phyloP scores from a whole-genome alignment of 2,329 filamentous ascomycete genomes.

The Colletotrichum horii region DNA sequence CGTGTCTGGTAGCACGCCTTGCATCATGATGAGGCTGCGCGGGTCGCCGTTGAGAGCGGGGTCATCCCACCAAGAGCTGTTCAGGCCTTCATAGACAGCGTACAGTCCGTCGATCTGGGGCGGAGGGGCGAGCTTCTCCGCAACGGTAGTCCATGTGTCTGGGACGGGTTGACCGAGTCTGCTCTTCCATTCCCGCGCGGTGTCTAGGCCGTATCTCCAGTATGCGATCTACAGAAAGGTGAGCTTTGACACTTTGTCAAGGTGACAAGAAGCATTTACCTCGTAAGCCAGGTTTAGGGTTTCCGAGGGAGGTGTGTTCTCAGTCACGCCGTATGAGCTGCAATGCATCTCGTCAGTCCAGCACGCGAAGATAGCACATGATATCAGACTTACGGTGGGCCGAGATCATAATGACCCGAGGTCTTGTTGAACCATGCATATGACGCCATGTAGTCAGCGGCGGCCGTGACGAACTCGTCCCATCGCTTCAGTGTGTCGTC shows the following conservation, averaged over 20 bases:
- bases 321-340: constrained; percentile 51
- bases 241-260: neutral
- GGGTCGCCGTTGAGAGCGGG: constrained; percentile 43
- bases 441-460: constrained; percentile 64
- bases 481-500: constrained; percentile 52
- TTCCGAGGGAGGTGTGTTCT: constrained; percentile 62
- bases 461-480: constrained; percentile 54
- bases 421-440: constrained; percentile 60
- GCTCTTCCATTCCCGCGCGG: constrained; percentile 58
- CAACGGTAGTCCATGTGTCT: constrained; percentile 50
- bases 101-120: constrained; percentile 56
- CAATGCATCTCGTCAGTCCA: accelerated
- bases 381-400: constrained; percentile 38
- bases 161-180: constrained; percentile 49
- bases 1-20: constrained; percentile 47
- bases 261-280: constrained; percentile 27
- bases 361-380: too few species aligned
- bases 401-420: constrained; percentile 55
- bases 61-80: constrained; percentile 47
- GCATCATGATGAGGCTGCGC: constrained; percentile 49
- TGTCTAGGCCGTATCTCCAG: constrained; percentile 63
- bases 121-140: constrained; percentile 56
- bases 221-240: constrained; percentile 43
- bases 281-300: constrained; percentile 66
- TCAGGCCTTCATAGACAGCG: constrained; percentile 58